Evolutionary conservation across 2,329 filamentous ascomycete genomes (phyloP).

Genomic region (Alternaria sp.): DNA sequence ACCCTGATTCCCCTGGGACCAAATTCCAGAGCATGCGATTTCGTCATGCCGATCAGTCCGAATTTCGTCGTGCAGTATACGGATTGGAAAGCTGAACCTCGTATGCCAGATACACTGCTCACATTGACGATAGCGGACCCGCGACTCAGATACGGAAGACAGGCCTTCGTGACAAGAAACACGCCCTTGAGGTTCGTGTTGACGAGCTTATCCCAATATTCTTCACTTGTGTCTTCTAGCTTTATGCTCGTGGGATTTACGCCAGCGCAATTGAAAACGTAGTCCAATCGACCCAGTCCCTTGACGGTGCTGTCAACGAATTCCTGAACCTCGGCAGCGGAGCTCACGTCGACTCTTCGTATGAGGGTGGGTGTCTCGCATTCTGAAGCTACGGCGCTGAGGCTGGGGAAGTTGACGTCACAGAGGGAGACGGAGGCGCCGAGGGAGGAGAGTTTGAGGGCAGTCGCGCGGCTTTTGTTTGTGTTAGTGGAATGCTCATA

Average conservation of each 20-base stretch:
- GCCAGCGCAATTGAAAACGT: conserved; percentile 58
- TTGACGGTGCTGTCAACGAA: conserved; percentile 51
- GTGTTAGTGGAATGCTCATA: conserved; percentile 2
- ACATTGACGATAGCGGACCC: conserved; percentile 43
- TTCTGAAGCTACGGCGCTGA: conserved; percentile 47
- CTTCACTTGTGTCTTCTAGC: conserved; percentile 54
- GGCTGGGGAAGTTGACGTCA: conserved; percentile 52
- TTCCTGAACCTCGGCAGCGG: conserved; percentile 52
- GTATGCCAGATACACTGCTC: conserved; percentile 34
- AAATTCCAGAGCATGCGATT: conserved; percentile 44
- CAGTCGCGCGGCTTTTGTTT: conserved; percentile 52
- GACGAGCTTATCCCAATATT: conserved; percentile 58
- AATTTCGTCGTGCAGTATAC: conserved; percentile 49
- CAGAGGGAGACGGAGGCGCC: conserved; percentile 50
- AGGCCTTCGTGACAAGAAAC: conserved; percentile 56
- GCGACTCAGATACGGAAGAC: conserved; percentile 47
- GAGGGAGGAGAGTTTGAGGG: conserved; percentile 57
- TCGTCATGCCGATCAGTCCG: conserved; percentile 46
- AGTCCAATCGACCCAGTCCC: conserved; percentile 49
- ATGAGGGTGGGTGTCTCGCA: conserved; percentile 43
- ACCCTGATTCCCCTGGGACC: conserved; percentile 42
- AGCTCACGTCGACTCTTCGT: conserved; percentile 57
- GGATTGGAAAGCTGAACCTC: conserved; percentile 36
- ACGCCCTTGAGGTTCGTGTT: conserved; percentile 57
- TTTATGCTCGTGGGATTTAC: conserved; percentile 58